phyloP scores from a whole-genome alignment of 805 yeast genomes.

The Wickerhamiella hasegawae region DNA sequence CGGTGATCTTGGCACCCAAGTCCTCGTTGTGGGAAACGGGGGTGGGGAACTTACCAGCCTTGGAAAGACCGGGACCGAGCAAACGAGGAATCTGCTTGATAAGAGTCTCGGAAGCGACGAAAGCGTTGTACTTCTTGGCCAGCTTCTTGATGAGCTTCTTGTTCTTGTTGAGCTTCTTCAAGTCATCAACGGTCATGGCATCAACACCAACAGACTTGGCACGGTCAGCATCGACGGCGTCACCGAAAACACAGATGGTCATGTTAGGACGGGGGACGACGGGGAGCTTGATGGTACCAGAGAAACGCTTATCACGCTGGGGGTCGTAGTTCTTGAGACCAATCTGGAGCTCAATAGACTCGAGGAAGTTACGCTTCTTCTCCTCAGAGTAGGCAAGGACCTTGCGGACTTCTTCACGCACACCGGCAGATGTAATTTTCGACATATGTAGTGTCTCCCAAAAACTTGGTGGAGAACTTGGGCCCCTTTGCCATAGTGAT shows the following conservation, averaged over 20 bases:
- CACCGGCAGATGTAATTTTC: conserved; percentile 80
- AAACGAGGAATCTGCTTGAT: conserved; percentile 99
- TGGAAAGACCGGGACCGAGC: conserved; percentile 99
- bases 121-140: conserved; percentile 99
- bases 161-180: conserved; percentile 99
- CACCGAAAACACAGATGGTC: conserved; percentile 99
- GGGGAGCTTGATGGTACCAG: conserved; percentile 97
- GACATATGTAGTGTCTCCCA: conserved; percentile 22
- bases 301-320: conserved; percentile 99
- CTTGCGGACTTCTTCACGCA: conserved; percentile 92
- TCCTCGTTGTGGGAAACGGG: conserved; percentile 99
- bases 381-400: conserved; percentile 78
- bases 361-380: conserved; percentile 99
- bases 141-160: conserved; percentile 98
- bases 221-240: conserved; percentile 99
- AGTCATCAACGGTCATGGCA: conserved; percentile 99
- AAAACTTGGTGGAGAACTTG: conserved; percentile 18
- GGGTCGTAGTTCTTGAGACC: conserved; percentile 99
- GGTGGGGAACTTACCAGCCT: conserved; percentile 99
- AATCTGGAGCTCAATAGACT: conserved; percentile 98
- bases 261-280: conserved; percentile 99
- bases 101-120: conserved; percentile 97
- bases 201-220: conserved; percentile 98
- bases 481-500: too few species aligned
- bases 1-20: conserved; percentile 86